Evolutionary conservation across 495 filamentous ascomycete genomes (phyloP), one percentile per base, ranked within the genome.

Genomic region (Xeromyces bisporus): DNA sequence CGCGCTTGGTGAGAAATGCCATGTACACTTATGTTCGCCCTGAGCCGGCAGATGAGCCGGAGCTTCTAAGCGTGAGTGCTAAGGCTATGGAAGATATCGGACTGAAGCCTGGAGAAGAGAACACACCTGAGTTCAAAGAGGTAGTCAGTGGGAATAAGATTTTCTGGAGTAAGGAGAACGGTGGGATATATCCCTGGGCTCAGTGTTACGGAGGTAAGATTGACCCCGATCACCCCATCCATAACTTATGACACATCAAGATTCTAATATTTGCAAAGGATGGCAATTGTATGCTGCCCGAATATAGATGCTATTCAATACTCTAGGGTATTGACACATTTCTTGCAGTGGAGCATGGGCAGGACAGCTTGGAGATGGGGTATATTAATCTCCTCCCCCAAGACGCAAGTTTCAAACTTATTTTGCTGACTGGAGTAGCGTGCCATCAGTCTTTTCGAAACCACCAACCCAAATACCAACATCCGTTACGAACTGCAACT

Each of bases 391-490:
- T 21, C 14, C 15, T n/a, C n/a, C n/a, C n/a, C n/a, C n/a, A n/a
- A n/a, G n/a, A n/a, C n/a, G n/a, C n/a, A n/a, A n/a, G n/a, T n/a
- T n/a, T n/a, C n/a, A 7, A 35, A 12, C 23, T 18, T 23, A 15
- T 16, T 13, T 15, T 29, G 10, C 26, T 11, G 14, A 27, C 16
- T 33, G n/a, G 13, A 30, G 29, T 32, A 61, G 31, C 70, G 89
- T 24, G 89, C 87, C 16, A 93, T 97, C 40, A 86, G 80, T 28
- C 62, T 97, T 0, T 97, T 94, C 42, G 89, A 97, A 45, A 62
- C 69, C 15, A 92, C 74, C 8, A 93, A 93, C 47, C 75, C 81
- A 10, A 37, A 48, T 0, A 83, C 83, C 1, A 65, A 67, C 1
- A 59, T 42, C 10, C 68, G 85, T 3, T 93, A 89, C 48, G 89